Evolutionary conservation across 129 eudicot genomes (phyloP), one percentile per base, ranked within the genome.

Genomic region (Lonicera japonica): DNA sequence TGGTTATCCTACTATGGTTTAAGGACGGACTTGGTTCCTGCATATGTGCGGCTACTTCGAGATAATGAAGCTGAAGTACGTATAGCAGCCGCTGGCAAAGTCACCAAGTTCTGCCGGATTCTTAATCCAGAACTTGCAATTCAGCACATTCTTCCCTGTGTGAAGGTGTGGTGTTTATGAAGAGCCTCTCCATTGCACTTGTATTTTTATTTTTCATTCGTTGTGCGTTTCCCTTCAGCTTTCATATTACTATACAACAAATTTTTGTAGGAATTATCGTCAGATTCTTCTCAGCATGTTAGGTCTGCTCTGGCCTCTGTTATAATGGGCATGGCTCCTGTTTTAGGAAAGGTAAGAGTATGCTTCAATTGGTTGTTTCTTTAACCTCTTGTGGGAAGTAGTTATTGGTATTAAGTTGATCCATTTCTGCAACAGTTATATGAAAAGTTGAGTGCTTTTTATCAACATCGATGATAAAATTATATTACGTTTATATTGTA

Each of bases 1-100:
- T 60, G 17, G 16, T 3, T 70, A 11, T 39, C 55, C 34, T 58
- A 51, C 66, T 66, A 38, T 81, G 57, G 54, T 56, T 67, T n/a
- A 70, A 94, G 99, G 85, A 77, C 80, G 77, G 99, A 94, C 54
- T 78, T 94, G 76, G 96, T 94, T 75, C 99, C 99, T 70, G 95
- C 99, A 34, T 94, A 94, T 83, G 99, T 88, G 64, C 89, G 99
- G 60, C 78, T 94, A 59, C 99, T 94, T 75, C 85, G 99, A 17
- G 99, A 94, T 74, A 94, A 94, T 60, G 99, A 92, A 79, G 99
- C 99, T 74, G 99, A 92, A 87, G 99, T 92, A 63, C 95, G 99
- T 18, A 92, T 94, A 68, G 99, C 99, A 15, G 99, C 99, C 82
- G 96, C 99, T 67, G 99, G 99, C 59, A 88, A 94, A 68, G 99